Conservation (phyloP, 2,329 filamentous ascomycete species). For the Trichoderma sp. region DNA sequence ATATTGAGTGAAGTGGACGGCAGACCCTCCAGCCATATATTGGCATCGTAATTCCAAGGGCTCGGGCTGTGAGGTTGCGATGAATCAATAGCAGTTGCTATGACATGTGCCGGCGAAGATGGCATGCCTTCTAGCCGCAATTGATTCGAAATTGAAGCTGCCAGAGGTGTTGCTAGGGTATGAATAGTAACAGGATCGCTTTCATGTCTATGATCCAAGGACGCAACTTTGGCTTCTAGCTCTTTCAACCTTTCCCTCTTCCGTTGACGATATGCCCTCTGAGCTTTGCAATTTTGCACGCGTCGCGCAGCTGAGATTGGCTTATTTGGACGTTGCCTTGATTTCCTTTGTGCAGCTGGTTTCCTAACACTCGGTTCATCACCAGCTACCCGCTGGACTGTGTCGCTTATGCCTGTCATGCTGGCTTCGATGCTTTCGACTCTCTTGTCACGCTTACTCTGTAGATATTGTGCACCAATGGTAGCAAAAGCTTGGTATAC, state of each 20-base stretch:
- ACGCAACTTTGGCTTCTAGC: neutral
- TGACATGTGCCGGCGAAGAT: neutral
- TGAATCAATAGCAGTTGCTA: neutral
- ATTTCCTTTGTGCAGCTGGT: neutral
- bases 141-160: neutral
- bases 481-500: neutral
- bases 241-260: neutral
- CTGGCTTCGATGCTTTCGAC: neutral
- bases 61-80: neutral
- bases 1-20: neutral
- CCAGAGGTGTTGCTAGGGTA: neutral
- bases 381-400: neutral
- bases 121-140: no score
- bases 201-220: neutral
- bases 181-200: neutral
- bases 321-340: neutral
- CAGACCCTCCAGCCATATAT: neutral
- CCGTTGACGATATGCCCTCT: constrained; percentile 1
- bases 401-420: neutral
- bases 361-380: neutral
- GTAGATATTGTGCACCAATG: neutral
- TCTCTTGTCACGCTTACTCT: neutral
- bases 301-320: neutral
- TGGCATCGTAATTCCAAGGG: neutral
- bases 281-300: neutral